Percentiles rank a stretch among this genome's conserved stretches.
Conservation (phyloP, 2,329 filamentous ascomycete species). For the Lachnellula suecica region DNA sequence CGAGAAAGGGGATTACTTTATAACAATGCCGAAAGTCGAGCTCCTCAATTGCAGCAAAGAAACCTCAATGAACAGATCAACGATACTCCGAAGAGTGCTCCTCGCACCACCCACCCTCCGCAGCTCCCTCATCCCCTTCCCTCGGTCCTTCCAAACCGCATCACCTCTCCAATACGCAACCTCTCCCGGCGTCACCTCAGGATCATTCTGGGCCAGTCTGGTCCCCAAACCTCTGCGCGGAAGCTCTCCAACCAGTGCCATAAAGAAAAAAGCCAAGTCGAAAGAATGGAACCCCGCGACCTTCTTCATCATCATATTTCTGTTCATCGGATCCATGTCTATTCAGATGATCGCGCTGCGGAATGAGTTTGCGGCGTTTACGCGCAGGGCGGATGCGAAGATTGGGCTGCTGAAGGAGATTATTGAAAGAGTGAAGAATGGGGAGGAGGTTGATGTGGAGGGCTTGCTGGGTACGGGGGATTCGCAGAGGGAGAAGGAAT, state of each 20-base stretch:
- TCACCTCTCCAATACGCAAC: slow-evolving; percentile 30
- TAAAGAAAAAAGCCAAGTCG: slow-evolving; percentile 43
- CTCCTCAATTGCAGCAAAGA: not conserved
- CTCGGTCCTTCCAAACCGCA: slow-evolving; percentile 6
- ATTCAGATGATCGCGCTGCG: slow-evolving; percentile 87
- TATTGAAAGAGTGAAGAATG: slow-evolving; percentile 66
- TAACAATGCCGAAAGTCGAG: not conserved
- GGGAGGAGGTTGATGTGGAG: slow-evolving; percentile 83
- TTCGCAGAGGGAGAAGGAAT: slow-evolving; percentile 72
- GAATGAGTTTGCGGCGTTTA: slow-evolving; percentile 71
- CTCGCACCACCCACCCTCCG: slow-evolving; percentile 26
- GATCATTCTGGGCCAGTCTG: slow-evolving; percentile 64
- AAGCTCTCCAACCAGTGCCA: slow-evolving; percentile 37
- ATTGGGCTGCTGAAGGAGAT: slow-evolving; percentile 76
- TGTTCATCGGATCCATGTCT: slow-evolving; percentile 91
- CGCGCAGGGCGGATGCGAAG: slow-evolving; percentile 74
- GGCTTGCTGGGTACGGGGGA: slow-evolving; percentile 77
- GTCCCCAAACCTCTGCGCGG: slow-evolving; percentile 66
- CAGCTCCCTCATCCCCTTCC: slow-evolving; percentile 15
- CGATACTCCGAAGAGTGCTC: slow-evolving; percentile 21
- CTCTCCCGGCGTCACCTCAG: slow-evolving; percentile 35
- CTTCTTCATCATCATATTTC: slow-evolving; percentile 78
- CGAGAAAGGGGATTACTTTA: not conserved
- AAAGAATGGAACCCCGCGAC: slow-evolving; percentile 79
- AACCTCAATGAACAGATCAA: slow-evolving; percentile 23